Conservation (phyloP, 805 yeast genomes). For the Suhomyces sp. region DNA sequence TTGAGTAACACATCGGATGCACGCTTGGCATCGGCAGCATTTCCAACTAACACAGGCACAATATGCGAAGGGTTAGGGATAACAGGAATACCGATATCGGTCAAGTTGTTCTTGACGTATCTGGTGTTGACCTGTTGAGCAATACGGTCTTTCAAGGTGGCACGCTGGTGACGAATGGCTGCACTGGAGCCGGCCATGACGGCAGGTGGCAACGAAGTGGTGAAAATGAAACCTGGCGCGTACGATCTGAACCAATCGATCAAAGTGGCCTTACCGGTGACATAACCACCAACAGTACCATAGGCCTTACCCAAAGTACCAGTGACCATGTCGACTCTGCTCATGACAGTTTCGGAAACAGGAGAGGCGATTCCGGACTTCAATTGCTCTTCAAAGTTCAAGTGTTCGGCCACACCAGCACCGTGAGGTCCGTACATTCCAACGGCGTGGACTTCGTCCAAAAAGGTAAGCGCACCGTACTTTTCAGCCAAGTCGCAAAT, state of each 20-base stretch:
- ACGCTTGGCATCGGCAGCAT: slow-evolving; percentile 84
- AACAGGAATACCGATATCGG: slow-evolving; percentile 80
- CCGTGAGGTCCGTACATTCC: slow-evolving; percentile 99
- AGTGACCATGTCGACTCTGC: slow-evolving; percentile 91
- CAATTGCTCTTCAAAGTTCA: slow-evolving; percentile 82
- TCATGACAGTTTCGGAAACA: slow-evolving; percentile 60
- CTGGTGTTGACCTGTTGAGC: slow-evolving; percentile 82
- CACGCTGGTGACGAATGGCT: slow-evolving; percentile 81
- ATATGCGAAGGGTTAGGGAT: slow-evolving; percentile 97
- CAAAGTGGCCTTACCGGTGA: slow-evolving; percentile 80
- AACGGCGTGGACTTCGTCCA: slow-evolving; percentile 98
- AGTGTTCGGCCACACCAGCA: slow-evolving; percentile 98
- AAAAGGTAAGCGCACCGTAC: slow-evolving; percentile 93
- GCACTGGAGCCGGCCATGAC: slow-evolving; percentile 93
- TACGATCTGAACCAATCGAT: slow-evolving; percentile 95
- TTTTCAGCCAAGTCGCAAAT: slow-evolving; percentile 96
- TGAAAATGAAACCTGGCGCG: slow-evolving; percentile 97
- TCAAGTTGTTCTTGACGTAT: slow-evolving; percentile 74
- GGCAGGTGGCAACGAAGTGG: slow-evolving; percentile 96
- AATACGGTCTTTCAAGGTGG: slow-evolving; percentile 72
- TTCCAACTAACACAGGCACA: slow-evolving; percentile 92
- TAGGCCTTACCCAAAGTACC: slow-evolving; percentile 97
- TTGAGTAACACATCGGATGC: slow-evolving; percentile 89
- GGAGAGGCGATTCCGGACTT: slow-evolving; percentile 57
- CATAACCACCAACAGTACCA: slow-evolving; percentile 97